A percentile compares a stretch with the other conserved stretches of the same genome.
Conservation (phyloP, 140 eudicot genomes). For the Bidens hawaiensis region DNA sequence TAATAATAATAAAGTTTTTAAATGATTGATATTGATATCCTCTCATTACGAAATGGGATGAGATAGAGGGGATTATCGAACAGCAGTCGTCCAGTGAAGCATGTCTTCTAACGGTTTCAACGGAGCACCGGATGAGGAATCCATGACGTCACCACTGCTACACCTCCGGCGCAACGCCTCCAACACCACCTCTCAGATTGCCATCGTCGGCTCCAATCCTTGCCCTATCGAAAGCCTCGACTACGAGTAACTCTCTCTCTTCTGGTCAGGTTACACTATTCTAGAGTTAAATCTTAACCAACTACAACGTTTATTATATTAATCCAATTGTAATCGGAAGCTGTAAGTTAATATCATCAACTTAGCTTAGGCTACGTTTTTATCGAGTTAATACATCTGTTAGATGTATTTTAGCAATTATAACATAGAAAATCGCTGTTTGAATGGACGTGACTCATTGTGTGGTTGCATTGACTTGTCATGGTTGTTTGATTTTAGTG, state of each 20-base stretch:
- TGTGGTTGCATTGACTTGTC: not conserved
- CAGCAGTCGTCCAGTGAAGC: too few relatives aligned
- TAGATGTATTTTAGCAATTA: too few relatives aligned
- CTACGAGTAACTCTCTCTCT: constrained; percentile 81
- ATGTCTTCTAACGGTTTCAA: not conserved
- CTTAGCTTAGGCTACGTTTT: not conserved
- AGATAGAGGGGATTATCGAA: constrained; percentile 6
- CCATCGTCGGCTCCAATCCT: constrained; percentile 65
- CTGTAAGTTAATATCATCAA: not conserved
- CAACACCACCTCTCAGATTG: constrained; percentile 73
- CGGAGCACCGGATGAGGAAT: constrained; percentile 37
- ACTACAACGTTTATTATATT: too few relatives aligned
- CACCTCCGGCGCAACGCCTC: constrained; percentile 58
- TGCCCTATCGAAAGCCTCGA: constrained; percentile 83
- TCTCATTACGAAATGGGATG: too few relatives aligned
- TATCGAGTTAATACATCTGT: too few relatives aligned
- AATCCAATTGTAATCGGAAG: not conserved
- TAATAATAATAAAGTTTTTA: too few relatives aligned
- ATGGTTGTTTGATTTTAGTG: not conserved
- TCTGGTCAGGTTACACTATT: too few relatives aligned
- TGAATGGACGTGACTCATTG: too few relatives aligned
- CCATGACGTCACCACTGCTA: constrained; percentile 37
- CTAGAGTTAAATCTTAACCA: too few relatives aligned
- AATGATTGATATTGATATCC: too few relatives aligned
- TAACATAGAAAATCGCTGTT: too few relatives aligned